Base-by-base conservation (phyloP, 495 filamentous ascomycete genomes). In the Xylaria flabelliformis region DNA sequence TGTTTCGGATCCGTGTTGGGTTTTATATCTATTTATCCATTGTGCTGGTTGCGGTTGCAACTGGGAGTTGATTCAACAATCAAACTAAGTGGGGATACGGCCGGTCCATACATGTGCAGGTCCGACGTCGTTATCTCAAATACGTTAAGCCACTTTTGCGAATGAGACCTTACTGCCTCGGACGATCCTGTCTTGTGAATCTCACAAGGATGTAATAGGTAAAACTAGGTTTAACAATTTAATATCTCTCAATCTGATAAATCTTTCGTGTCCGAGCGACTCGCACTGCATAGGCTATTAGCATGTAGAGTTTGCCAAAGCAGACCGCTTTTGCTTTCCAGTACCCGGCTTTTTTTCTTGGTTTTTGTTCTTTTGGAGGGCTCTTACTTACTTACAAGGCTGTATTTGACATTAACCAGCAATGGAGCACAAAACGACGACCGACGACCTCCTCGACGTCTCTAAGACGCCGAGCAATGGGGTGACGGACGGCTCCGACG, bases 81-180 rank as follows among this genome's bases (percentile, higher is more conserved):
- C 34, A 61, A 39, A 61, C 58, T 61, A 61, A 61, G 58, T 61
- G 58, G 58, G 58, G 58, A 21, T 21, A n/a, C 19, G 19, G 13
- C 7, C 12, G 6, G 15, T 15, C 24, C 7, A 2, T 15, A 55
- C 3, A 26, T 56, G 12, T 29, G 26, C 19, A n/a, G 32, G 17
- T 41, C 58, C 58, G 58, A 61, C 10, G 21, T 9, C 1, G 58
- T 41, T 39, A 5, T 29, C n/a, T 61, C 58, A 39, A 39, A 36
- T 61, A 61, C 19, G 32, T 17, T 32, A 39, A 41, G 39, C 8
- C 19, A n/a, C 58, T 39, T 21, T 29, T 39, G 32, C 34, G 10
- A 17, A 34, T 21, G 34, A 39, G 39, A 39, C 19, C n/a, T 39
- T 39, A 39, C 36, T 39, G 36, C 36, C 36, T 8, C 5, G 7